Base-by-base conservation (phyloP, 148 eudicot species). In the Vaccinium myrtillus region DNA sequence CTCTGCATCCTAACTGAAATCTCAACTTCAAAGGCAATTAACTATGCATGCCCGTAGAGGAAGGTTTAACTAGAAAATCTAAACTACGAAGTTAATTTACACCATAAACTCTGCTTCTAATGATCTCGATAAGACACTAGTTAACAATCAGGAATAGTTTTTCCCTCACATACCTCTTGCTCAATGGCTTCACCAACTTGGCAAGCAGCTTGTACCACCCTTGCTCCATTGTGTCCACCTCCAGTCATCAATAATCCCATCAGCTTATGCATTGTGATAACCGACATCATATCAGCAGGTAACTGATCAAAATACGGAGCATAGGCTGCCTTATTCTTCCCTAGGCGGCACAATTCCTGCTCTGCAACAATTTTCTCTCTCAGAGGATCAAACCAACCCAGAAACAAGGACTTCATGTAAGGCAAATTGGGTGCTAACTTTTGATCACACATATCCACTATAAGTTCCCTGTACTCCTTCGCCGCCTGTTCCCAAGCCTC, bases 401-500 rank as follows among this genome's bases (percentile, higher is more conserved):
- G 89, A 87, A 97, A 95, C 91, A 97, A 88, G 8, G 95, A 93
- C 85, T 95, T 97, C 84, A 97, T 85, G 88, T 94, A 94, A 0
- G 99, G 98, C 90, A 97, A 93, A 94, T 92, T 97, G 12, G 99
- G 99, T 36, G 98, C 99, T 87, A 97, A 88, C 56, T 92, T 97
- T 65, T 87, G 90, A 88, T 92, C 88, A 83, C 98, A 97, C 99
- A 97, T 97, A 77, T 97, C 99, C 84, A 58, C 70, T 82, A 97
- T 83, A 85, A 97, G 92, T 86, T 94, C 98, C 87, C 83, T 93
- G 79, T 97, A 97, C 87, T 97, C 99, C 75, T 86, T 90, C 0
- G 93, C 95, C 8, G 99, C 98, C 77, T 94, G 94, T 82, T 90
- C 92, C 99, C 99, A 97, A 10, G 95, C 92, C 88, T 97, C 95